Base-by-base conservation (phyloP, 192 early-diverging fungal species). In the Backusella mclennaniae region DNA sequence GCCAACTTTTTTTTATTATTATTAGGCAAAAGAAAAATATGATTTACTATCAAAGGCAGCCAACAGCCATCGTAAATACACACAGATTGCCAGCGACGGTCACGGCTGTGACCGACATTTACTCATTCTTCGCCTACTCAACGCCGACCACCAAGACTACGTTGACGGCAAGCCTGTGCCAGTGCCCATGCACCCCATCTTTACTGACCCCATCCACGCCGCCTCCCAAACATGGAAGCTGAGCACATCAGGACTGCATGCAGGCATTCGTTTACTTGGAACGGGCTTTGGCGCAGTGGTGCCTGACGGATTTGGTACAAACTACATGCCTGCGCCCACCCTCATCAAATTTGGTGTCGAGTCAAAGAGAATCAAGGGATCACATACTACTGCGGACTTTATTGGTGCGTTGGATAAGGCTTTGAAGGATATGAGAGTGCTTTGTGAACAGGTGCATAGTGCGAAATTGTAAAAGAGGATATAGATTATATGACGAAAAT, bases 251-350 rank as follows among this genome's bases (percentile, higher is more conserved):
- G 92, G 92, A 6, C 82, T 97, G 66, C 90, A 92, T 84, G 86
- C 93, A 1, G 91, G 91, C 3, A 82, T 89, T 66, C 80, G 85
- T 66, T 80, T 95, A 66, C 80, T 87, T 31, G 94, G 90, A 7
- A 92, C 93, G 17, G 96, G 96, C 3, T 97, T 96, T 82, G 95
- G 95, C 29, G 86, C 90, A 53, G 91, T 94, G 29, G 89, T 85
- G 49, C 88, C 90, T 2, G 92, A 97, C 68, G 93, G 94, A 1
- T 97, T 95, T 77, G 95, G 94, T 33, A 92, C 95, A 80, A 96
- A 96, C 82, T 97, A 97, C 79, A 89, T 93, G 72, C 79, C 93
- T 6, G 88, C 84, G 23, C 75, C 83, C 21, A 80, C 84, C 41
- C 66, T 85, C n/a, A 85, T 96, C 71, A 94, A 94, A 72, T 93